A percentile compares a stretch with the other conserved stretches of the same genome.
phyloP scores from a whole-genome alignment of 164 flowering plant species.

The Kingdonia uniflora region DNA sequence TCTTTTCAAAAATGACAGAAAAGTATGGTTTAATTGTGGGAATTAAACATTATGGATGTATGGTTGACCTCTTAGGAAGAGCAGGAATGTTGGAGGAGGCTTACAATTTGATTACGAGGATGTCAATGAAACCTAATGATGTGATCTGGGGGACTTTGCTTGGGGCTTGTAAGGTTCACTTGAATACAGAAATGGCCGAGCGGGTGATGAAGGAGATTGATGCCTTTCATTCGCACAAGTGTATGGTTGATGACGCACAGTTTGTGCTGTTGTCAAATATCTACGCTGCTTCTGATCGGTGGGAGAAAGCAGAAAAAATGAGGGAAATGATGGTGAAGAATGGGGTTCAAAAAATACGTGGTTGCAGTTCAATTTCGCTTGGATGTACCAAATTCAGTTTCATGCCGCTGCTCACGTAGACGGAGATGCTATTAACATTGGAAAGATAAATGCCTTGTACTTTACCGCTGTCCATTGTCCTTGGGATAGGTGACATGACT shows the following conservation, averaged over 20 bases:
- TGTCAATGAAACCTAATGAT: constrained; percentile 61
- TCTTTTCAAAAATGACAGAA: constrained; percentile 44
- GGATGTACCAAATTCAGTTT: constrained; percentile 8
- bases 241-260: constrained; percentile 24
- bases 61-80: constrained; percentile 65
- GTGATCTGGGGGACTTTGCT: constrained; percentile 60
- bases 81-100: constrained; percentile 61
- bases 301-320: constrained; percentile 60
- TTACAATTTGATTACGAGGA: constrained; percentile 36
- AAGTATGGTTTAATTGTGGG: constrained; percentile 31
- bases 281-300: constrained; percentile 55
- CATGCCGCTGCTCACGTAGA: too few species aligned
- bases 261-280: constrained; percentile 52
- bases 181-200: constrained; percentile 31
- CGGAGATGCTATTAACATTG: background rate
- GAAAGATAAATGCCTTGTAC: too few species aligned
- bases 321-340: constrained; percentile 28
- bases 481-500: too few species aligned
- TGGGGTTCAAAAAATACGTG: constrained; percentile 36
- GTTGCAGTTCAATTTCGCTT: constrained; percentile 31
- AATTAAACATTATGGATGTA: constrained; percentile 61
- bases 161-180: constrained; percentile 55
- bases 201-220: constrained; percentile 28
- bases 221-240: background rate
- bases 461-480: too few species aligned